A percentile compares a stretch with the other conserved stretches of the same genome.
phyloP scores from a whole-genome alignment of 345 rosid species.

The Schrenkiella parvula region DNA sequence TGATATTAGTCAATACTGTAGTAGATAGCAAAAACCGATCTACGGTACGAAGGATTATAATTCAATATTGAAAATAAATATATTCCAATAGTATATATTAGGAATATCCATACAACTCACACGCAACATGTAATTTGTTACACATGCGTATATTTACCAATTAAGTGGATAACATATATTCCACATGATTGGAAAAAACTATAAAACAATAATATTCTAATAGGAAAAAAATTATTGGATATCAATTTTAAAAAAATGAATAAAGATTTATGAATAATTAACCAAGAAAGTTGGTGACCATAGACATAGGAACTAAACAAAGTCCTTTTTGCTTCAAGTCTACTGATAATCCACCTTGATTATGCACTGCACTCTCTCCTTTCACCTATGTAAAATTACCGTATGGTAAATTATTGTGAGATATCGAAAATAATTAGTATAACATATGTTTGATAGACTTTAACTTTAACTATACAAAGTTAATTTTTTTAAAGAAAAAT shows the following conservation, averaged over 20 bases:
- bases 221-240: neutral
- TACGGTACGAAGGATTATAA: neutral
- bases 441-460: neutral
- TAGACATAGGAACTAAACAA: constrained; percentile 34
- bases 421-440: neutral
- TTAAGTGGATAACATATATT: neutral
- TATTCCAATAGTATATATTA: neutral
- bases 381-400: constrained; percentile 12
- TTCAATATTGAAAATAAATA: neutral
- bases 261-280: neutral
- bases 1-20: neutral
- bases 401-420: neutral
- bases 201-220: neutral
- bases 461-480: neutral
- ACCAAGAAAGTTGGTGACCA: constrained; percentile 25
- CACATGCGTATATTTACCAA: constrained; percentile 7
- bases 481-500: too few relatives aligned
- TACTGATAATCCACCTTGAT: constrained; percentile 22
- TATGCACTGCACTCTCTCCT: neutral
- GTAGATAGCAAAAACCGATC: neutral
- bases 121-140: neutral
- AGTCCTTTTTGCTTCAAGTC: constrained; percentile 28
- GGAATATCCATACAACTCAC: neutral
- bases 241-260: neutral
- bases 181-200: neutral